A percentile compares a stretch with the other conserved stretches of the same genome.
Conservation (phyloP, 23 red algal species). For the Gracilaria vermiculophylla region DNA sequence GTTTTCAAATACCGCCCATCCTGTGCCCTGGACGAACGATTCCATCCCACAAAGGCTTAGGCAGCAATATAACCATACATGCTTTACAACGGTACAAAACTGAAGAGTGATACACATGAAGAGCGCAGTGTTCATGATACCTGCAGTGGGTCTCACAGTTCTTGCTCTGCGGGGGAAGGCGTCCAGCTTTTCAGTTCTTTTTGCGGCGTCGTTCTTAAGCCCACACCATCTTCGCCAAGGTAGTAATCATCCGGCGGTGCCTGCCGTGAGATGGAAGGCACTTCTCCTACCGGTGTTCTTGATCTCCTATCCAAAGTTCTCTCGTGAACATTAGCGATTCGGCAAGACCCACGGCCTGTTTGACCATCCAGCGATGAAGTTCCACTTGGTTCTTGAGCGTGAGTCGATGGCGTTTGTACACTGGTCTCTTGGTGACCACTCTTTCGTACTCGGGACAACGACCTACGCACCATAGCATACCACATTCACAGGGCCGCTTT, state of each 20-base stretch:
- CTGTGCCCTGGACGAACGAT: too few relatives aligned
- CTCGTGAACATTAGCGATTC: neutral
- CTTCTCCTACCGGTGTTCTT: neutral
- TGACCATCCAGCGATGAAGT: slow-evolving; percentile 24
- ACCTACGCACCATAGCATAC: neutral
- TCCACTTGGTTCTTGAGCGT: neutral
- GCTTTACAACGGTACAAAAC: too few relatives aligned
- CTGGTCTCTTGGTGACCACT: neutral
- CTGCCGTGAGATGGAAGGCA: neutral
- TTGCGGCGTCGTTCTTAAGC: too few relatives aligned
- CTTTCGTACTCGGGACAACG: slow-evolving; percentile 2
- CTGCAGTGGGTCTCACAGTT: too few relatives aligned
- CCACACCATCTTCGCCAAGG: neutral
- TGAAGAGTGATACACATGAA: too few relatives aligned
- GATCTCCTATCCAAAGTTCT: neutral
- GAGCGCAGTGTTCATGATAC: too few relatives aligned
- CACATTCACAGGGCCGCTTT: neutral
- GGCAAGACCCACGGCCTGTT: neutral
- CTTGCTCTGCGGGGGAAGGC: too few relatives aligned
- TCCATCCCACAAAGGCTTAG: too few relatives aligned
- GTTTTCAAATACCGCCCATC: too few relatives aligned
- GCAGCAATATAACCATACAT: too few relatives aligned
- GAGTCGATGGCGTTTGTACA: slow-evolving; percentile 23
- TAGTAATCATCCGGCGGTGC: neutral
- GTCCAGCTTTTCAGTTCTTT: too few relatives aligned